phyloP scores from a whole-genome alignment of 805 yeast genomes.

The Saturnispora diversa region DNA sequence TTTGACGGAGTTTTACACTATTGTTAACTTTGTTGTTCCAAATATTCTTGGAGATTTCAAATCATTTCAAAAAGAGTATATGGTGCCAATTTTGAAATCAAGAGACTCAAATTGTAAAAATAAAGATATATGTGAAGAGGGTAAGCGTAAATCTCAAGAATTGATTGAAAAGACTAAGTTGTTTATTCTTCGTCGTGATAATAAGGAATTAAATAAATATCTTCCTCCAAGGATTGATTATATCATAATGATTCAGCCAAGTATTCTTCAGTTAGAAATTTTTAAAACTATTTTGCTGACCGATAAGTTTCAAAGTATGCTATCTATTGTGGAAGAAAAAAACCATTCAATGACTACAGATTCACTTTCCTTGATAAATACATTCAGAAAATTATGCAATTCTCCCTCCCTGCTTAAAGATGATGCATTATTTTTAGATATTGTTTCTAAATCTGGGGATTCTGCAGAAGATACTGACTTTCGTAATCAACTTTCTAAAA shows the following conservation, averaged over 20 bases:
- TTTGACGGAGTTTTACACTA: conserved; percentile 68
- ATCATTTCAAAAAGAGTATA: conserved; percentile 50
- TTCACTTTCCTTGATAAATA: conserved; percentile 54
- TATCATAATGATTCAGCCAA: conserved; percentile 72
- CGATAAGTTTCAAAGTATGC: conserved; percentile 27
- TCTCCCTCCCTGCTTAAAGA: conserved; percentile 57
- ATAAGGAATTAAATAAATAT: conserved; percentile 44
- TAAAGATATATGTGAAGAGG: conserved; percentile 40
- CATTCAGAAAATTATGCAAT: conserved; percentile 75
- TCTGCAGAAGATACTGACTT: conserved; percentile 19
- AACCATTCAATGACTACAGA: conserved; percentile 13
- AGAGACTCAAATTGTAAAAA: conserved; percentile 57
- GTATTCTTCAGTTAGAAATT: conserved; percentile 46
- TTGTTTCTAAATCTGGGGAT: conserved; percentile 17
- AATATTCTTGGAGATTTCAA: conserved; percentile 61
- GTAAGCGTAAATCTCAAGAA: conserved; percentile 55
- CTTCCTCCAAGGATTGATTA: conserved; percentile 71
- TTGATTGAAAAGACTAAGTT: conserved; percentile 54
- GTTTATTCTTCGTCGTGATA: conserved; percentile 69
- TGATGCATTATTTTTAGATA: conserved; percentile 39
- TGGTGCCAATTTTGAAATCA: conserved; percentile 63
- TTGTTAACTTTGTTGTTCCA: conserved; percentile 79
- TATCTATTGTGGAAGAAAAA: conserved; percentile 18
- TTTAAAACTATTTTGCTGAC: conserved; percentile 44
- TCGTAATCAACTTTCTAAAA: conserved; percentile 26